A percentile compares a stretch with the other conserved stretches of the same genome.
These are phyloP conservation scores for Rhizopus delemar DNA, from an alignment of 371 early-diverging fungal species.

Conservation along the genomic window DNA sequence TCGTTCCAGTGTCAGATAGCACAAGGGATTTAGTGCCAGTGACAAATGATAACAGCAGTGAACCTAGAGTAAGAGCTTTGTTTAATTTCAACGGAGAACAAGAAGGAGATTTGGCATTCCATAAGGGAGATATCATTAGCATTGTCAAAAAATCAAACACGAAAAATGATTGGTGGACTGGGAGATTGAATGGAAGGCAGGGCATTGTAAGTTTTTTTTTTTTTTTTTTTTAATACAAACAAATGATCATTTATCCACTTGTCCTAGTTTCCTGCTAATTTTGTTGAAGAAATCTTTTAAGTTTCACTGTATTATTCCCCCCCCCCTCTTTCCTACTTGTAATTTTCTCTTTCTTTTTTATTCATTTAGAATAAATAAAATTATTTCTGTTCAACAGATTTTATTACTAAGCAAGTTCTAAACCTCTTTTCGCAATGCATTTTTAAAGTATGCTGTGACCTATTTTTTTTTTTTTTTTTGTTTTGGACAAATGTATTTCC, in stretches of 20 bases:
- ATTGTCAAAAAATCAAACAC: slow-evolving; percentile 66
- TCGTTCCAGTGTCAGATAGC: neutral
- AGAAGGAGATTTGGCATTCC: slow-evolving; percentile 75
- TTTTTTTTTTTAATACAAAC: slow-evolving; percentile 17
- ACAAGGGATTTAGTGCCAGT: slow-evolving; percentile 10
- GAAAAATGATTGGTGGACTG: slow-evolving; percentile 88
- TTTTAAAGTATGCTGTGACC: no score
- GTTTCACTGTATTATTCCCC: neutral
- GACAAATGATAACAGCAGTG: slow-evolving; percentile 23
- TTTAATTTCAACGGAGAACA: slow-evolving; percentile 78
- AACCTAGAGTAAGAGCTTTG: slow-evolving; percentile 62
- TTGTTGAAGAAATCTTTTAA: slow-evolving; percentile 42
- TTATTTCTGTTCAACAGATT: neutral
- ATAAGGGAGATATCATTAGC: slow-evolving; percentile 77
- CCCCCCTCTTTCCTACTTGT: neutral
- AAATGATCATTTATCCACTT: neutral
- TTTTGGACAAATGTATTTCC: neutral
- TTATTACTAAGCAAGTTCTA: no score
- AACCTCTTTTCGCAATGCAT: no score
- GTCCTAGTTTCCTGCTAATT: slow-evolving; percentile 71
- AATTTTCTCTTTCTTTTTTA: neutral
- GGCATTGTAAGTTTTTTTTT: slow-evolving; percentile 58
- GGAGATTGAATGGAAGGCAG: slow-evolving; percentile 57
- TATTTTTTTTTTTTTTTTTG: neutral
- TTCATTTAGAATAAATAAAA: no score